phyloP scores from a whole-genome alignment of 164 flowering plant species.

The Aristolochia californica region DNA sequence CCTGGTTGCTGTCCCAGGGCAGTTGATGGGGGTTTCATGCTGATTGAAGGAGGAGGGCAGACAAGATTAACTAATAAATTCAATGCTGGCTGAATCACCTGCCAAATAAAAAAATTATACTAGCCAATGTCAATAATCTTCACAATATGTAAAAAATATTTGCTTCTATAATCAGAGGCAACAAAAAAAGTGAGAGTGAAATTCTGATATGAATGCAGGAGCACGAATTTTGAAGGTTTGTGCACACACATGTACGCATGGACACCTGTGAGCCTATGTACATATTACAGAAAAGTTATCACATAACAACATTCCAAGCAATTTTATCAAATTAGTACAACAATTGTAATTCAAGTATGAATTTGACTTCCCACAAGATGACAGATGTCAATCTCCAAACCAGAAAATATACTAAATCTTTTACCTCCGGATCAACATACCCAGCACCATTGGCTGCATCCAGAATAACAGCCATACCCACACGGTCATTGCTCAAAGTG shows the following conservation, averaged over 20 bases:
- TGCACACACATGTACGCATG: too few species aligned
- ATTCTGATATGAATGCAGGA: too few species aligned
- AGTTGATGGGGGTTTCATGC: constrained; percentile 49
- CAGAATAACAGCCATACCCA: constrained; percentile 87
- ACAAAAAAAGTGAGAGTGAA: too few species aligned
- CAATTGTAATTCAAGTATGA: too few species aligned
- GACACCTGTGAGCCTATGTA: not conserved
- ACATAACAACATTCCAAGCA: not conserved
- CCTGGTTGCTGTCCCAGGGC: constrained; percentile 52
- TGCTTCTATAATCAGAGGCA: too few species aligned
- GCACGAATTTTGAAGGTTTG: too few species aligned
- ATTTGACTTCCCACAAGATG: too few species aligned
- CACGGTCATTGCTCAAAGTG: constrained; percentile 75
- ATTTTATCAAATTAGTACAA: not conserved
- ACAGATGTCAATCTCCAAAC: too few species aligned
- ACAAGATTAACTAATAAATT: constrained; percentile 86
- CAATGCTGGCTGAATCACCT: constrained; percentile 87
- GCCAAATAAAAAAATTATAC: constrained; percentile 11
- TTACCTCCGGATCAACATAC: constrained; percentile 77
- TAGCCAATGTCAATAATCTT: not conserved
- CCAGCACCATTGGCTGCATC: constrained; percentile 81
- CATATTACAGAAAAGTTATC: not conserved
- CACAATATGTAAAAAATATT: not conserved
- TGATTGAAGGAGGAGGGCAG: constrained; percentile 96
- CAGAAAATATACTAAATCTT: not conserved